A percentile compares a stretch with the other conserved stretches of the same genome.
Evolutionary conservation across 306 rosid genomes (phyloP).

Genomic region (Luffa aegyptiaca): DNA sequence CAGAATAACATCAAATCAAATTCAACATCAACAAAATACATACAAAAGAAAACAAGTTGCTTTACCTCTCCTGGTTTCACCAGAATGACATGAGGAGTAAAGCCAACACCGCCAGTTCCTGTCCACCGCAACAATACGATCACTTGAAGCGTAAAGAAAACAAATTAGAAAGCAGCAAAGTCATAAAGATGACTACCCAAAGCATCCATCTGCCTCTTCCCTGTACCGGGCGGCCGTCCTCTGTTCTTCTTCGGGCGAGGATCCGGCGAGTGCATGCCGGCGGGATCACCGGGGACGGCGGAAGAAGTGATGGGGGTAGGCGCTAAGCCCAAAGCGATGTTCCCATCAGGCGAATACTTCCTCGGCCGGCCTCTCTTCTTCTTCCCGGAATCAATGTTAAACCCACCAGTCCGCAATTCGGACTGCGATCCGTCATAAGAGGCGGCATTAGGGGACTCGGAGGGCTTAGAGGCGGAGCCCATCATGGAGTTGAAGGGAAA

Average conservation of each 20-base stretch:
- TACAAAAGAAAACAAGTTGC: background rate
- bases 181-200: conserved; percentile 31
- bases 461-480: conserved; percentile 21
- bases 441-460: conserved; percentile 31
- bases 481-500: conserved; percentile 49
- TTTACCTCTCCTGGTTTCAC: conserved; percentile 11
- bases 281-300: conserved; percentile 39
- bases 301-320: conserved; percentile 45
- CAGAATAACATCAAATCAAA: background rate
- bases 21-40: background rate
- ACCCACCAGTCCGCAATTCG: conserved; percentile 16
- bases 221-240: conserved; percentile 87
- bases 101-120: conserved; percentile 8
- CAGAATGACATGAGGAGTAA: conserved; percentile 8
- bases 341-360: conserved; percentile 74
- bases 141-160: background rate
- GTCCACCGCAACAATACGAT: background rate
- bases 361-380: conserved; percentile 95
- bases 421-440: conserved; percentile 56
- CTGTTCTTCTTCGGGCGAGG: conserved; percentile 42
- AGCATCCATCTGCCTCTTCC: conserved; percentile 79
- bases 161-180: background rate
- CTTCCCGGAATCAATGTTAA: conserved; percentile 52
- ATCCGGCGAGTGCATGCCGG: conserved; percentile 45
- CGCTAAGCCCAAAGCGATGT: conserved; percentile 64